A percentile compares a stretch with the other conserved stretches of the same genome.
Conservation (phyloP, 2,329 filamentous ascomycete genomes). For the Aspergillus melleus region DNA sequence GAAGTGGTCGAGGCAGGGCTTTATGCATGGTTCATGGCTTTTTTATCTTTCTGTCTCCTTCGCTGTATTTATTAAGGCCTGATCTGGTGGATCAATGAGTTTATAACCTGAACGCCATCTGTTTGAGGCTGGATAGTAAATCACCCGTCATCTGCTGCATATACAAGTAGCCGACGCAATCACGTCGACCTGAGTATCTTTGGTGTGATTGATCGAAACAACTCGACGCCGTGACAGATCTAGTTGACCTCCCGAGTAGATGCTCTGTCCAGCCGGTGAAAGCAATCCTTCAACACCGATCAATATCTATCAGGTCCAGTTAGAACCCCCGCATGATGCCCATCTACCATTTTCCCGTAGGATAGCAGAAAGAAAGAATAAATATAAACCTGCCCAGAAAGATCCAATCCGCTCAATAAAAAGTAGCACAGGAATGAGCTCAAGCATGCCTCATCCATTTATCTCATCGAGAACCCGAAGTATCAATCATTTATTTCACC, state of each 20-base stretch:
- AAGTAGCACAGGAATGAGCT: background rate
- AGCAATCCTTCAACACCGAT: constrained; percentile 1
- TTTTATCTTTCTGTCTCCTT: background rate
- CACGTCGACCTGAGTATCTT: background rate
- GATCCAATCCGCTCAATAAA: background rate
- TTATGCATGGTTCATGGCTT: constrained; percentile 13
- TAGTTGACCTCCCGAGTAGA: background rate
- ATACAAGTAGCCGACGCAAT: background rate
- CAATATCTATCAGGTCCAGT: background rate
- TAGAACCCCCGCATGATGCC: too few relatives aligned
- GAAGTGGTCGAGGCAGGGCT: constrained; percentile 16
- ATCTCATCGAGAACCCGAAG: too few relatives aligned
- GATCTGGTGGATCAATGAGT: background rate
- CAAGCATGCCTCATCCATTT: too few relatives aligned
- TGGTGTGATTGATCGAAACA: background rate
- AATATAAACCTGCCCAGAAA: background rate
- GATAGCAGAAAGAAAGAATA: background rate
- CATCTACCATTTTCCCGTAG: background rate
- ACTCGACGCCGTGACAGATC: background rate
- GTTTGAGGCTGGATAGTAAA: constrained; percentile 2
- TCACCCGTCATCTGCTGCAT: constrained; percentile 1
- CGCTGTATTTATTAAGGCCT: constrained; percentile 14
- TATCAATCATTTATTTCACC: constrained; percentile 36
- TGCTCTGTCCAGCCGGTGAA: background rate
- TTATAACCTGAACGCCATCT: constrained; percentile 3